A percentile compares a stretch with the other conserved stretches of the same genome.
These are phyloP conservation scores for Sugiyamaella marilandica DNA, from an alignment of 805 yeast genomes.

Conservation along the genomic window DNA sequence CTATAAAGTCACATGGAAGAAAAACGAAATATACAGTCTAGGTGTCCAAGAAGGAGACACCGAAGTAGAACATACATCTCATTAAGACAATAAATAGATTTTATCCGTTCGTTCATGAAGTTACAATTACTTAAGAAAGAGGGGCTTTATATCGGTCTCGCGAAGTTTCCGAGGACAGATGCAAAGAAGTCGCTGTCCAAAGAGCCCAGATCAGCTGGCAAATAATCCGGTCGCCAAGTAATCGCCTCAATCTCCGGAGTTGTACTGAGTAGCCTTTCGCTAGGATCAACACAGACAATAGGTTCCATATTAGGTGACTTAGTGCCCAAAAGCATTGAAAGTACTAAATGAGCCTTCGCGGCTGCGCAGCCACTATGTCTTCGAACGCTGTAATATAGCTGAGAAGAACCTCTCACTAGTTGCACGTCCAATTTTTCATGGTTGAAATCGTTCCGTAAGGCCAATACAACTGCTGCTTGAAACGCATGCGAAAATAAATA, in stretches of 20 bases:
- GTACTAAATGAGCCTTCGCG: slow-evolving; percentile 13
- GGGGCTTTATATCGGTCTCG: neutral
- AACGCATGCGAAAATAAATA: slow-evolving; percentile 14
- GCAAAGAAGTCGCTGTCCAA: slow-evolving; percentile 11
- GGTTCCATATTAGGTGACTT: neutral
- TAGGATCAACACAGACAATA: neutral
- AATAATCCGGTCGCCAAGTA: neutral
- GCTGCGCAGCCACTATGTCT: slow-evolving; percentile 13
- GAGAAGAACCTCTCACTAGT: slow-evolving; percentile 5
- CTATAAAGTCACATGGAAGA: neutral
- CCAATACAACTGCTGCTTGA: slow-evolving; percentile 13
- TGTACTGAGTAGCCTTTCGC: neutral
- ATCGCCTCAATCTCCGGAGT: neutral
- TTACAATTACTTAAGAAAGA: too few relatives aligned
- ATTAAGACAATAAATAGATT: neutral
- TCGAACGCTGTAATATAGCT: slow-evolving; percentile 6
- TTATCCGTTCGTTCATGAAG: too few relatives aligned
- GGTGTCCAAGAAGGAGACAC: neutral
- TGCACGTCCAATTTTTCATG: slow-evolving; percentile 2
- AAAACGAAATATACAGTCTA: neutral
- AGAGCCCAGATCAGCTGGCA: slow-evolving; percentile 8
- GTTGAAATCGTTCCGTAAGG: neutral
- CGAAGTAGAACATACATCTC: neutral
- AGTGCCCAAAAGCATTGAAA: slow-evolving; percentile 6
- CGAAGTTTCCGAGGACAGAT: slow-evolving; percentile 33